Conservation (phyloP, 2,329 filamentous ascomycete genomes). For the Tolypocladium guangdongense region DNA sequence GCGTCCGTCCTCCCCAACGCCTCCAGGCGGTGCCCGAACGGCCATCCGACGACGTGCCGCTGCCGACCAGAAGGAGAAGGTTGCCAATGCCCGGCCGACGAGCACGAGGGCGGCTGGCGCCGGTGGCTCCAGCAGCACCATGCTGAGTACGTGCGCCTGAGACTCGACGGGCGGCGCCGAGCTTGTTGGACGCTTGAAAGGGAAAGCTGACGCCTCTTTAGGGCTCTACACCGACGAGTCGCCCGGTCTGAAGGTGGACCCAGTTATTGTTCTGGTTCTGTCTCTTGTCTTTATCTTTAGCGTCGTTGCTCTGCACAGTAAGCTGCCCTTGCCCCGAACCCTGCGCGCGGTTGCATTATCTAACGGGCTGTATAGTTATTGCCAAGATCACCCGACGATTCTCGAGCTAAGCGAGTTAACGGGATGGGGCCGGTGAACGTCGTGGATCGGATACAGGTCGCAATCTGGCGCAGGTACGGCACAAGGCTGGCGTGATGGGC, state of each 20-base stretch:
- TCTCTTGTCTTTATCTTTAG: slow-evolving; percentile 98
- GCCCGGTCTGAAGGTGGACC: slow-evolving; percentile 93
- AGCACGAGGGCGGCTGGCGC: slow-evolving; percentile 90
- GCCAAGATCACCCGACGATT: slow-evolving; percentile 91
- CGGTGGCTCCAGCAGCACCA: slow-evolving; percentile 92
- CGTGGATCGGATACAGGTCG: background rate
- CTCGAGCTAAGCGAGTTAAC: slow-evolving; percentile 39
- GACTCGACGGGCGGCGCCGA: background rate
- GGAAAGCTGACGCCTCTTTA: slow-evolving; percentile 25
- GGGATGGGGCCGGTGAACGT: background rate
- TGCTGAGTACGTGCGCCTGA: slow-evolving; percentile 65
- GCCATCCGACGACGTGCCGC: slow-evolving; percentile 92
- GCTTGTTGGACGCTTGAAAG: background rate
- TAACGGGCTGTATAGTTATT: slow-evolving; percentile 54
- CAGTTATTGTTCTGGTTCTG: slow-evolving; percentile 90
- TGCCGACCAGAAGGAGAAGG: slow-evolving; percentile 93
- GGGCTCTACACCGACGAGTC: slow-evolving; percentile 97
- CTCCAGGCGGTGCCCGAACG: slow-evolving; percentile 88
- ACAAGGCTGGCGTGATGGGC: background rate
- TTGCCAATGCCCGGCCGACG: slow-evolving; percentile 84
- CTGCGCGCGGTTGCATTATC: background rate
- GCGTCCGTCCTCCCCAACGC: slow-evolving; percentile 76
- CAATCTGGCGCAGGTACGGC: background rate
- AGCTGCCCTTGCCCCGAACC: slow-evolving; percentile 18
- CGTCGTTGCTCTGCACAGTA: slow-evolving; percentile 95